Evolutionary conservation across 1,284 basidiomycete species (phyloP), one percentile per base, ranked within the genome.

Genomic region (Pseudozyma sp.): DNA sequence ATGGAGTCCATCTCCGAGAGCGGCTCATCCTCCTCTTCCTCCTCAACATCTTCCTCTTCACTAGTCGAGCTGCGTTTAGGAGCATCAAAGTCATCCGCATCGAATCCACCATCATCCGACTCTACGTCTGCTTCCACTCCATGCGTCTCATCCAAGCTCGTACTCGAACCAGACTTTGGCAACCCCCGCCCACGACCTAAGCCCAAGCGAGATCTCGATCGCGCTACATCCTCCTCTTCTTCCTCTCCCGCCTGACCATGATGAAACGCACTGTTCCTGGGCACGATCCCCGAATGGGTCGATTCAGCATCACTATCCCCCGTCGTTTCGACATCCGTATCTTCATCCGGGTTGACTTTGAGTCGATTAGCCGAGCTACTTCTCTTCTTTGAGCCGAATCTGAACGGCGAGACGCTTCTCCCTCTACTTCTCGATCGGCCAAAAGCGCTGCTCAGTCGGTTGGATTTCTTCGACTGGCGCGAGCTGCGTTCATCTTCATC

Each of bases 181-280:
- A 67, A 31, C 25, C 25, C 25, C 25, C 25, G 25, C 25, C 25
- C 25, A 31, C 25, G 25, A 31, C 25, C 25, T 6, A 31, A 31
- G 6, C 25, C 25, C 25, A 31, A 31, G 3, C 6, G 25, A 3
- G 25, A 31, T 6, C 25, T 31, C 2, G 60, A 59, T 14, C 55
- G 64, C 21, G 59, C 52, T 2, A 57, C 40, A 31, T 51, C 44
- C 18, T 52, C 14, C 31, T 67, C 64, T 18, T 49, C 54, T 16
- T 70, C 68, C 13, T 70, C 72, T 1, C 64, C 57, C 12, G 67
- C 72, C 21, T 70, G 43, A 0, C 52, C 54, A 36, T 53, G 45
- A 61, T 61, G 59, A 55, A 80, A 80, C n/a, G 78, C 78, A 31
- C 57, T 80, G 59, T 78, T 78, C 7, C 78, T 48, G 0, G 78